phyloP scores from a whole-genome alignment of 1,284 basidiomycete genomes.

The Earliella scabrosa region DNA sequence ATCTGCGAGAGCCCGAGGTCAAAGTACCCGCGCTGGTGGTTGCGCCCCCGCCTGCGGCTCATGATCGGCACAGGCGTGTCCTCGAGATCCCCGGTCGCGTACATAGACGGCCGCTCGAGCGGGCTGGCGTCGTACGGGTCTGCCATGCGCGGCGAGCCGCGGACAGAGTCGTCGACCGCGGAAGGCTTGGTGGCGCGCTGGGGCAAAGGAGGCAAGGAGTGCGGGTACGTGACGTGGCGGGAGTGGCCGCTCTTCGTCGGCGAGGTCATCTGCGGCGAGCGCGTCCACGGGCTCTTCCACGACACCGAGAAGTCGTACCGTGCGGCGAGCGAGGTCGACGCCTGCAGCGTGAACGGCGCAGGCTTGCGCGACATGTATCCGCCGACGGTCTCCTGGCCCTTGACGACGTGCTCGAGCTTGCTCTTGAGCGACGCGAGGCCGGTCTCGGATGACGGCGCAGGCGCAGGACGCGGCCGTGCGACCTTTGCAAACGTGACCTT shows the following conservation, averaged over 20 bases:
- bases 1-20: conserved; percentile 26
- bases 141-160: conserved; percentile 34
- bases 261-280: conserved; percentile 19
- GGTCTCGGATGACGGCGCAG: conserved; percentile 25
- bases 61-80: conserved; percentile 29
- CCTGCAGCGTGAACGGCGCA: conserved; percentile 34
- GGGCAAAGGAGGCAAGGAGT: conserved; percentile 28
- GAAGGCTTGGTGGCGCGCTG: conserved; percentile 42
- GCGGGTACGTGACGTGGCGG: conserved; percentile 45
- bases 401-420: conserved; percentile 62
- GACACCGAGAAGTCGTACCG: conserved; percentile 63
- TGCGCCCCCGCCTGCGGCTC: conserved; percentile 23
- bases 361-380: conserved; percentile 23
- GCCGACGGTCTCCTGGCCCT: conserved; percentile 39
- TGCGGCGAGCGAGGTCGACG: conserved; percentile 44
- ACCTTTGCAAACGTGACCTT: conserved; percentile 59
- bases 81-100: conserved; percentile 22
- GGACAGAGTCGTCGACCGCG: conserved; percentile 32
- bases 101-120: conserved; percentile 10
- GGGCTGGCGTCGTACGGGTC: conserved; percentile 25
- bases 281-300: conserved; percentile 48
- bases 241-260: conserved; percentile 23
- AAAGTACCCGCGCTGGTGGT: conserved; percentile 36
- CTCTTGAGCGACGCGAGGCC: conserved; percentile 52
- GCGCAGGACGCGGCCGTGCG: conserved; percentile 31